A percentile compares a stretch with the other conserved stretches of the same genome.
phyloP scores from a whole-genome alignment of 1,284 basidiomycete genomes.

The Papiliotrema laurentii region DNA sequence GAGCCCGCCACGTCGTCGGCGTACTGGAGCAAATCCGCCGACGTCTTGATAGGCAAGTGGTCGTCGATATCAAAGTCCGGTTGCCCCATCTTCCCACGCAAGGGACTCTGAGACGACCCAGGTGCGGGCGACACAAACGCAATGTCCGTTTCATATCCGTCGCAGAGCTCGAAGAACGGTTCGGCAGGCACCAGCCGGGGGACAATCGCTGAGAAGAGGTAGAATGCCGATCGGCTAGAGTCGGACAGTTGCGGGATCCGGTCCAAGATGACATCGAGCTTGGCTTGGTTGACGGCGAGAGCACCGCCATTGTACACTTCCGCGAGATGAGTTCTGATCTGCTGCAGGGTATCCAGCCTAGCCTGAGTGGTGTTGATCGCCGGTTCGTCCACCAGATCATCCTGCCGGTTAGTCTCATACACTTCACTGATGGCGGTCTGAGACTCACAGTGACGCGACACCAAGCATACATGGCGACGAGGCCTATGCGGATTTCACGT shows the following conservation, averaged over 20 bases:
- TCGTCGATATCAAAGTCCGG: constrained; percentile 13
- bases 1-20: constrained; percentile 49
- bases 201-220: constrained; percentile 41
- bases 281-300: constrained; percentile 3
- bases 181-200: constrained; percentile 40
- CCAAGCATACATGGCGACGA: constrained; percentile 42
- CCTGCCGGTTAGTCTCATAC: constrained; percentile 13
- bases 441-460: constrained; percentile 37
- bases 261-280: constrained; percentile 13
- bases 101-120: neutral
- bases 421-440: neutral
- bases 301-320: constrained; percentile 15
- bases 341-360: constrained; percentile 12
- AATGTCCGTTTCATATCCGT: constrained; percentile 48
- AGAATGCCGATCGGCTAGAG: constrained; percentile 36
- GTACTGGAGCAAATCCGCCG: constrained; percentile 47
- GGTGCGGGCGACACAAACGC: constrained; percentile 16
- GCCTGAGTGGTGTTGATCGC: neutral
- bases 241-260: constrained; percentile 18
- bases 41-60: constrained; percentile 42
- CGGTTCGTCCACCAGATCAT: constrained; percentile 30
- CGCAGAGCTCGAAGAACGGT: constrained; percentile 48
- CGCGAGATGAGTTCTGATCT: constrained; percentile 24
- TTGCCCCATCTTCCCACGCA: neutral
- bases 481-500: constrained; percentile 36